Conservation (phyloP, 257 asterid genomes). For the Rubia yunnanensis region DNA sequence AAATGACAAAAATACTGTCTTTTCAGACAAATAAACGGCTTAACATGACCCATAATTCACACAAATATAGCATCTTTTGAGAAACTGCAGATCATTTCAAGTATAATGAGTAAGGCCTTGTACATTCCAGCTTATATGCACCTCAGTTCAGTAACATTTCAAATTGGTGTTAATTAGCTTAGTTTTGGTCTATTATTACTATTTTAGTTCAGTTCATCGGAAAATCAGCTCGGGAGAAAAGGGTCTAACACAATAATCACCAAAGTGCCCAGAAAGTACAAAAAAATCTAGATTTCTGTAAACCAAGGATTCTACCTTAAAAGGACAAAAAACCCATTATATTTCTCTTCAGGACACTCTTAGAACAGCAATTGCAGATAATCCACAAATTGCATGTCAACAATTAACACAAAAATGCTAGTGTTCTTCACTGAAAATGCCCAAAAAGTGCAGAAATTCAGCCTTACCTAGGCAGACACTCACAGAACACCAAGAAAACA, state of each 20-base stretch:
- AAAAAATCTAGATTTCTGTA: no score
- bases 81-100: neutral
- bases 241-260: neutral
- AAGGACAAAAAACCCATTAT: neutral
- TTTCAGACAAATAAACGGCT: neutral
- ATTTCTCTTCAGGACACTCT: no score
- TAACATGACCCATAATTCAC: neutral
- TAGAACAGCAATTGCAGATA: neutral
- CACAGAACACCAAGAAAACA: neutral
- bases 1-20: neutral
- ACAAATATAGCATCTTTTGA: neutral
- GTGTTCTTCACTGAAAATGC: neutral
- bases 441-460: neutral
- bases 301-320: no score
- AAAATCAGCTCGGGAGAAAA: no score
- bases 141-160: no score
- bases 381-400: neutral
- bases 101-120: no score
- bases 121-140: no score
- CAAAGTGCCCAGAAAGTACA: no score
- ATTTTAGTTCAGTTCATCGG: no score
- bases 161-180: no score
- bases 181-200: no score
- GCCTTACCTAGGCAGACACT: constrained; percentile 9
- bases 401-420: neutral